Percentiles rank a stretch among this genome's conserved stretches.
Conservation (phyloP, 495 filamentous ascomycete genomes). For the Talaromyces liani region DNA sequence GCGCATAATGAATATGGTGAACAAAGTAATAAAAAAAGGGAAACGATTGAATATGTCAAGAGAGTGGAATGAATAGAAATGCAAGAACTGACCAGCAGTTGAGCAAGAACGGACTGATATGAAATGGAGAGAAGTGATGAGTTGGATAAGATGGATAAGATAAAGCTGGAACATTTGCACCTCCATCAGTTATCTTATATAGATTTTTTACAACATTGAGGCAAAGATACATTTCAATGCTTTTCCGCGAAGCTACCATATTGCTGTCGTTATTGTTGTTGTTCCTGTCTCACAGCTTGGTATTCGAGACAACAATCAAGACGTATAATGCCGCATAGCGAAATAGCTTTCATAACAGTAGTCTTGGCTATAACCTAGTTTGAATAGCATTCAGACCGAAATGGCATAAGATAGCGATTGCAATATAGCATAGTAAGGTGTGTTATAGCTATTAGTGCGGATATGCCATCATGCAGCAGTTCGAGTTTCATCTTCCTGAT, state of each 20-base stretch:
- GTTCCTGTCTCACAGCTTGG: background rate
- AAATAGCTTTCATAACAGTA: background rate
- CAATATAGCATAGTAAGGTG: background rate
- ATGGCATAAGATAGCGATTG: background rate
- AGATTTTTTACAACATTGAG: background rate
- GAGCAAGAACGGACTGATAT: background rate
- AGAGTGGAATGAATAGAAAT: background rate
- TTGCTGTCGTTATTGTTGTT: background rate
- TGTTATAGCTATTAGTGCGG: background rate
- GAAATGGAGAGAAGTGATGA: background rate
- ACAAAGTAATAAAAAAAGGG: background rate
- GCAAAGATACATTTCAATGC: background rate
- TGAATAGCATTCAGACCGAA: background rate
- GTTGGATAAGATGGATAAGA: background rate
- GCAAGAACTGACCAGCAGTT: constrained; percentile 3
- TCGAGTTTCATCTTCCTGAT: background rate
- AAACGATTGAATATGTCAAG: background rate
- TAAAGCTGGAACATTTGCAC: background rate
- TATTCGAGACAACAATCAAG: background rate
- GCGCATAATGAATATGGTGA: background rate
- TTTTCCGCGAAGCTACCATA: background rate
- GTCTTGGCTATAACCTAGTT: background rate
- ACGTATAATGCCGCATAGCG: background rate
- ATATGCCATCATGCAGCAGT: background rate
- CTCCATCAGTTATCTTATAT: background rate